Evolutionary conservation across 2,329 filamentous ascomycete genomes (phyloP), one percentile per base, ranked within the genome.

Genomic region (Alternaria novae-zelandiae): DNA sequence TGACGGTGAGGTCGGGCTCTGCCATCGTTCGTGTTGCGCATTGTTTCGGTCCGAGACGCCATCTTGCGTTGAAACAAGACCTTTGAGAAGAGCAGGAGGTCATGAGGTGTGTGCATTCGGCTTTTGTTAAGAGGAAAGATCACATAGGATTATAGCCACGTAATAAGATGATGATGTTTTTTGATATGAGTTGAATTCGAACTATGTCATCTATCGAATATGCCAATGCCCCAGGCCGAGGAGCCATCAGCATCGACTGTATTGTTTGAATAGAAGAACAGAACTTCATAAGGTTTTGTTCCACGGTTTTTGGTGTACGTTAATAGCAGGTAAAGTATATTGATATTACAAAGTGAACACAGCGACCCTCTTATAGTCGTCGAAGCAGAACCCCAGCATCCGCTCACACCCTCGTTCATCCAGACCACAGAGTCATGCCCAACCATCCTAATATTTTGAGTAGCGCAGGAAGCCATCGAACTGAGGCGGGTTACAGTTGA

Each of bases 401-500:
- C 8, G 5, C n/a, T 0, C 3, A 1, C 8, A 41, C 36, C 36
- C n/a, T 17, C 9, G 9, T 17, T 17, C n/a, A 15, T 17, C 36
- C 36, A 17, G 3, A 41, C 36, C n/a, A 36, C 8, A n/a, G 2
- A 36, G 15, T 10, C 32, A 36, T 36, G 32, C 15, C 0, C 3
- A 5, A 0, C 15, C 0, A 1, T n/a, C 4, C 32, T n/a, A 7
- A 36, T n/a, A 7, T 36, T 36, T 36, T n/a, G 15, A 36, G 32
- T n/a, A 36, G 32, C 32, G 32, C 32, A 36, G 32, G 15, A 36
- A 36, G 15, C 15, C 32, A 36, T 36, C 23, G 70, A 56, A 65
- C 30, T 69, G 71, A 66, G 73, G 26, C 54, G 57, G 64, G 72
- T 60, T 67, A 20, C 70, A 71, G 55, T 70, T 70, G 54, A 79